Base-by-base conservation (phyloP, 495 filamentous ascomycete species). In the Penicillium macrosclerotiorum region DNA sequence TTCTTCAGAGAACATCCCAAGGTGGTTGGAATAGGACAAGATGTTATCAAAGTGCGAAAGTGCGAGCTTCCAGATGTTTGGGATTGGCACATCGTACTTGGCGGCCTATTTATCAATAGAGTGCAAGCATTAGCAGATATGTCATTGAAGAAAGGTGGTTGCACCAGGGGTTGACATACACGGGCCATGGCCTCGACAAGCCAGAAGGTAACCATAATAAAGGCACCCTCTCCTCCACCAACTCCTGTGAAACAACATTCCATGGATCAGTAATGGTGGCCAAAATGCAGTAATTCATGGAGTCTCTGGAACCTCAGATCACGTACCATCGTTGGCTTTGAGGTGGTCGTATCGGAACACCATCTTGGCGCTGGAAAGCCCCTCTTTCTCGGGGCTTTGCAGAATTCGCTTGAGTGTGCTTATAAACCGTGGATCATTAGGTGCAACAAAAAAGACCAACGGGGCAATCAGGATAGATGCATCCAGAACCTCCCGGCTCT, bases 181-280 rank as follows among this genome's bases (percentile, higher is more conserved):
- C 85, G 74, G 18, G 83, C 85, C 66, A 89, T 71, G n/a, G 85
- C 82, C 59, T 88, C 85, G 3, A 87, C 81, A 3, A 87, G 75
- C 85, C 84, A 88, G 62, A 86, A 88, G 1, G 84, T 89, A 47
- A 84, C 85, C 84, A 89, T 88, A 57, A 76, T 78, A 56, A 89
- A 89, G 14, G 83, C 83, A n/a, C 85, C 85, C 63, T 89, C 84
- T 22, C 78, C 70, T 16, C 85, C 85, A 26, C 82, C 81, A 4
- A 89, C 80, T n/a, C 84, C 84, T 86, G 50, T 47, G 31, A 32
- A 47, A 59, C 56, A 37, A n/a, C n/a, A n/a, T n/a, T n/a, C n/a
- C 11, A 47, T 32, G 33, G 8, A 39, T 58, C 29, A 64, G 54
- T 44, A 58, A 30, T 6, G n/a, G 16, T 18, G 7, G 5, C 6